Base-by-base conservation (phyloP, 1,284 basidiomycete genomes). In the Irpex lacteus region DNA sequence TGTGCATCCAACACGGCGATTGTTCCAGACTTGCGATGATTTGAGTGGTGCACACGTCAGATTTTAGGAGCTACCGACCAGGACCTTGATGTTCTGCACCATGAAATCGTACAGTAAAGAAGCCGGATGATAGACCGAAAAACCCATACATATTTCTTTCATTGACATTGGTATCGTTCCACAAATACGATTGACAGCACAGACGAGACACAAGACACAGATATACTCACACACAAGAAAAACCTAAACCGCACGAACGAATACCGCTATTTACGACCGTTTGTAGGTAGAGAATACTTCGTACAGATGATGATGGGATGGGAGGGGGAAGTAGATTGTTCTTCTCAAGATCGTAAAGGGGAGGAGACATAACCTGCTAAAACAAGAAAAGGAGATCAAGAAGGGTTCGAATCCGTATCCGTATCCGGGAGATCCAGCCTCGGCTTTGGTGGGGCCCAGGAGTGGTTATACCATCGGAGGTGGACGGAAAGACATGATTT, bases 401-500 rank as follows among this genome's bases (percentile, higher is more conserved):
- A 44, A 44, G 40, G 40, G 40, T 11, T 9, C 8, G 15, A 5
- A 11, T 9, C 8, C 8, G 40, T 44, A 44, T 44, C 40, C 40
- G 15, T 44, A 15, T 44, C 40, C 15, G 15, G 40, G 40, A 44
- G 40, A 44, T 9, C 15, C 40, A 44, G 40, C 15, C 15, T 52
- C 7, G 18, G 50, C 7, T 18, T 13, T 52, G 50, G 18, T 52
- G 50, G 8, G 13, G 18, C 19, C 50, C n/a, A n/a, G 18, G 15
- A 18, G 7, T 55, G 53, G 38, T 73, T 74, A 84, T 71, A 76
- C 78, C 74, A 89, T 87, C 52, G 86, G 85, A 18, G 82, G 81
- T 2, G 90, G 87, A 63, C 82, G 81, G 85, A 95, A 95, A 50
- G 87, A 84, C 85, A 93, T 90, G 73, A 90, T 89, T 76, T 90